These are phyloP conservation scores for Aeschynomene evenia DNA, from an alignment of 306 rosid genomes.

Conservation along the genomic window DNA sequence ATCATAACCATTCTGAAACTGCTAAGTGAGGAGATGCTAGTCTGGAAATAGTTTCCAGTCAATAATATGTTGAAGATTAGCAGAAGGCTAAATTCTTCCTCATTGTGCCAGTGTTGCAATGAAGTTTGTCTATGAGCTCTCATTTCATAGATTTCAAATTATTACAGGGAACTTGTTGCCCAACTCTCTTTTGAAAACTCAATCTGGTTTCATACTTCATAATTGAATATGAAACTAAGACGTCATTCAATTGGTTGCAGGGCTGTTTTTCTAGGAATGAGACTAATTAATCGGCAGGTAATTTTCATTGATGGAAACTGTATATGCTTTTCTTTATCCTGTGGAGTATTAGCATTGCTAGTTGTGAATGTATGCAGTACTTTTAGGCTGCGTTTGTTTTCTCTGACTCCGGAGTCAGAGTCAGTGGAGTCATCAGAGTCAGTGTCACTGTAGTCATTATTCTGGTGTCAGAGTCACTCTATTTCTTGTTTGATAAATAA, in stretches of 20 bases:
- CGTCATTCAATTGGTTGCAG: slow-evolving; percentile 60
- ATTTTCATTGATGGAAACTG: neutral
- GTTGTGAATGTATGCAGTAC: neutral
- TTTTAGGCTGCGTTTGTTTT: too few species aligned
- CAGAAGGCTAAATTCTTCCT: slow-evolving; percentile 4
- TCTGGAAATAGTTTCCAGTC: slow-evolving; percentile 34
- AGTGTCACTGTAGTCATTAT: too few species aligned
- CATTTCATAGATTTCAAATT: neutral
- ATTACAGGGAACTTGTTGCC: neutral
- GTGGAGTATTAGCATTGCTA: neutral
- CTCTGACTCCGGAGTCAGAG: too few species aligned
- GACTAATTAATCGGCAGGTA: slow-evolving; percentile 56
- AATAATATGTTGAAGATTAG: slow-evolving; percentile 42
- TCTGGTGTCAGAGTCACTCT: too few species aligned
- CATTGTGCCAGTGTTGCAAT: slow-evolving; percentile 3
- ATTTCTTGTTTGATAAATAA: too few species aligned
- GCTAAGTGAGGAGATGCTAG: slow-evolving; percentile 39
- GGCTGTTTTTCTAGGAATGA: slow-evolving; percentile 40
- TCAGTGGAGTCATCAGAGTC: too few species aligned
- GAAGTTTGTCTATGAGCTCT: slow-evolving; percentile 11
- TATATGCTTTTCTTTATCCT: neutral
- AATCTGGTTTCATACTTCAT: slow-evolving; percentile 41
- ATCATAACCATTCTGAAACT: slow-evolving; percentile 53
- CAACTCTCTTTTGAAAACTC: neutral
- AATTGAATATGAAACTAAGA: slow-evolving; percentile 52